Percentiles rank a stretch among this genome's conserved stretches.
Evolutionary conservation across 495 filamentous ascomycete species (phyloP).

Genomic region (Viridothelium virens): DNA sequence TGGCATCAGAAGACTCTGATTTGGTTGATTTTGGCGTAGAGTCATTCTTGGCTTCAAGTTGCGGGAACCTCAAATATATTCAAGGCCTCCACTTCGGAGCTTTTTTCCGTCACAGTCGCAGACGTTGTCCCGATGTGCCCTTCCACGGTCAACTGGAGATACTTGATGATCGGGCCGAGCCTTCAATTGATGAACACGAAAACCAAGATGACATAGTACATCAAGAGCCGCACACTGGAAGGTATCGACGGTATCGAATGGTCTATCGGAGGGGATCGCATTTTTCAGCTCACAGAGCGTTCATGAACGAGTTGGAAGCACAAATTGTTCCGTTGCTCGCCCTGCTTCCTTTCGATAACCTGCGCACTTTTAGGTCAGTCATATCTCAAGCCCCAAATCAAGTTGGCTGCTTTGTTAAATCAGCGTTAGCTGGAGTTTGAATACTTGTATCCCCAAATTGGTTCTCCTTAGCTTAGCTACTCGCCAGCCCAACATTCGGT

Average conservation of each 20-base stretch:
- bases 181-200: neutral
- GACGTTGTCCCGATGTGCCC: neutral
- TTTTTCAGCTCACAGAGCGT: too few species aligned
- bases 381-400: neutral
- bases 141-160: neutral
- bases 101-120: neutral
- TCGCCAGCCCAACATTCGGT: neutral
- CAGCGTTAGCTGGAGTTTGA: neutral
- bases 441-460: neutral
- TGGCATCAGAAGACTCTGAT: neutral
- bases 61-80: neutral
- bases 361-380: neutral
- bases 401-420: neutral
- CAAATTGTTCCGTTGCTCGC: too few species aligned
- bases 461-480: neutral
- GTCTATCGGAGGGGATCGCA: too few species aligned
- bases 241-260: too few species aligned
- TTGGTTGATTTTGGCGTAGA: neutral
- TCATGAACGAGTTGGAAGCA: too few species aligned
- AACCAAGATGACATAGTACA: neutral
- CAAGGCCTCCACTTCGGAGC: neutral
- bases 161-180: neutral
- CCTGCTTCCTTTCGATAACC: neutral
- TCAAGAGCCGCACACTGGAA: neutral
- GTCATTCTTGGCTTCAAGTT: neutral